Base-by-base conservation (phyloP, 2,329 filamentous ascomycete species). In the Aurifilum marmelostoma region DNA sequence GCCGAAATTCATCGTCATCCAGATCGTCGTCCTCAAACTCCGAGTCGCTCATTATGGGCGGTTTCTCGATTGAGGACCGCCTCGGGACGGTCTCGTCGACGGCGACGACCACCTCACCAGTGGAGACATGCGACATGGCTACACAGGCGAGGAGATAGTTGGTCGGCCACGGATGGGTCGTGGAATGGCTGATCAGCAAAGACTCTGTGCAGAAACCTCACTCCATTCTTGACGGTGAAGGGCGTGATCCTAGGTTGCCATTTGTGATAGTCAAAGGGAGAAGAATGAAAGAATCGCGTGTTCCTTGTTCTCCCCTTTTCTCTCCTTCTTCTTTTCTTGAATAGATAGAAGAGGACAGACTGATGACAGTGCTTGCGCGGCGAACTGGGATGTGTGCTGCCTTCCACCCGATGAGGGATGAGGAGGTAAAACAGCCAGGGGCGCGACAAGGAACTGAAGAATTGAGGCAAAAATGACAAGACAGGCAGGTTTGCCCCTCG, bases 1-100 rank as follows among this genome's bases (percentile, higher is more conserved):
- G 72, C 34, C 65, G 66, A 50, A 67, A 67, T n/a, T 71, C 69
- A 29, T 72, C 69, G 43, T 71, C 69, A 50, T 65, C 65, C 29
- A 43, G 21, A 14, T 62, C 34, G 37, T 69, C 59, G 43, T 71
- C 67, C 50, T 52, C 58, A 21, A 69, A 69, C 50, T 73, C 67
- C 27, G 69, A 60, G 65, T 72, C 73, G 66, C 75, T 73, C 71
- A 77, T 65, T 56, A 73, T 70, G 66, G 77, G 76, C 64, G 71
- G 72, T 72, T 80, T 80, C 69, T 80, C 78, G 65, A 77, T 79
- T 6, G 78, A 80, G 16, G 74, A 71, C 65, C 75, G 76, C 60
- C 71, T 64, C 24, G 65, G 67, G 66, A 56, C 54, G 32, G 54
- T 4, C 41, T 60, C 54, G 39, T 70, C 71, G 43, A 65, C 69